Conservation (phyloP, 371 early-diverging fungal genomes). For the Lichtheimia ornata region DNA sequence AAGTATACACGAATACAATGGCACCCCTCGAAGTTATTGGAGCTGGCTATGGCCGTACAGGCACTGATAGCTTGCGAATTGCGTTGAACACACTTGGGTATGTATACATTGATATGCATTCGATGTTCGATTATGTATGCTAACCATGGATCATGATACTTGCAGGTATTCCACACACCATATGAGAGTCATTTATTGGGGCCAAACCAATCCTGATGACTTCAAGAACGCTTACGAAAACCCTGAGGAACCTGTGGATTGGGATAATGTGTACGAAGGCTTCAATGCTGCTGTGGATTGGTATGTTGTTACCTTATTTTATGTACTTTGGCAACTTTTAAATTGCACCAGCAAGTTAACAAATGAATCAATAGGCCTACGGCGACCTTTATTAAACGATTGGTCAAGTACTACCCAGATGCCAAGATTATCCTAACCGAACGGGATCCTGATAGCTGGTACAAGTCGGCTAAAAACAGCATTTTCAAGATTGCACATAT, state of each 20-base stretch:
- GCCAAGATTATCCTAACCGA: constrained; percentile 35
- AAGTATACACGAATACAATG: not conserved
- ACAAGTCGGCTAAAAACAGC: constrained; percentile 17
- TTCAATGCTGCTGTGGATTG: constrained; percentile 34
- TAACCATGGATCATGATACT: no score
- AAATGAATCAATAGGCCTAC: constrained; percentile 12
- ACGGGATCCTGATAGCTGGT: constrained; percentile 30
- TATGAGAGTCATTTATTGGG: constrained; percentile 19
- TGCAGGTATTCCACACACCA: constrained; percentile 8
- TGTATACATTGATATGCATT: not conserved
- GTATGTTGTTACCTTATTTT: constrained; percentile 9
- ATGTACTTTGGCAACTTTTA: not conserved
- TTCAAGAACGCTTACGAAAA: constrained; percentile 25
- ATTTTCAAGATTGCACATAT: constrained; percentile 14
- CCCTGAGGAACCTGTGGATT: constrained; percentile 23
- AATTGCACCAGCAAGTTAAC: not conserved
- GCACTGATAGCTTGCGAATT: constrained; percentile 31
- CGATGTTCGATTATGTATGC: no score
- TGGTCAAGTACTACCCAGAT: constrained; percentile 25
- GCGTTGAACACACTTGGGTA: constrained; percentile 38
- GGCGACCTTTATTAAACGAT: constrained; percentile 17
- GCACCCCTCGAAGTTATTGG: constrained; percentile 34
- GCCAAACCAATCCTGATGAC: constrained; percentile 11
- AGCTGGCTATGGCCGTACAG: constrained; percentile 39
- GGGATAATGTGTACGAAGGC: constrained; percentile 26